Percentiles rank a stretch among this genome's conserved stretches.
phyloP scores from a whole-genome alignment of 805 yeast species.

The Barnettozyma pratensis region DNA sequence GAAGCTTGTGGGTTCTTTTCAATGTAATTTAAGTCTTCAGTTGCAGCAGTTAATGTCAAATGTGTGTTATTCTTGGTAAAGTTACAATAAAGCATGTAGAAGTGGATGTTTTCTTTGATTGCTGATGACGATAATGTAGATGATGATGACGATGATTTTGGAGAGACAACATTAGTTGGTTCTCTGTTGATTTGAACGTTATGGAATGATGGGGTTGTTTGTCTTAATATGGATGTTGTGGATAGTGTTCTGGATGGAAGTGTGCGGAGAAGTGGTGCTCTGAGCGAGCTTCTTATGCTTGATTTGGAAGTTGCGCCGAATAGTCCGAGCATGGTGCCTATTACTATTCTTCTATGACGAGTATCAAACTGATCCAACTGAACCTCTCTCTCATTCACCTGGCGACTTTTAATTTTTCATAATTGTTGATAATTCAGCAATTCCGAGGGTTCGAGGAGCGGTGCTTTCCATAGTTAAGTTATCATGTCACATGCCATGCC shows the following conservation, averaged over 20 bases:
- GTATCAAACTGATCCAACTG: no score
- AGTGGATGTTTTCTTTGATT: constrained; percentile 35
- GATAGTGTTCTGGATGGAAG: constrained; percentile 5
- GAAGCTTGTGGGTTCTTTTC: constrained; percentile 50
- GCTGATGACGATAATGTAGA: constrained; percentile 9
- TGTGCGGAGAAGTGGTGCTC: background rate
- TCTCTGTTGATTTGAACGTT: background rate
- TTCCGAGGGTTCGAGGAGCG: no score
- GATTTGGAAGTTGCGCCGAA: background rate
- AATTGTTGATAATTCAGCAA: no score
- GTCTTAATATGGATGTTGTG: constrained; percentile 5
- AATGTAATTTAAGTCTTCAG: constrained; percentile 56
- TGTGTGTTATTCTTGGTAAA: constrained; percentile 83
- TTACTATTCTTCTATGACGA: no score
- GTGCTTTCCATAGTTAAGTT: no score
- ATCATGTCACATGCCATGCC: no score
- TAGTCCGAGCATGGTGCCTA: background rate
- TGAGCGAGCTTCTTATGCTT: background rate
- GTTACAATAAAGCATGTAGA: constrained; percentile 68
- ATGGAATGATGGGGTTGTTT: constrained; percentile 9
- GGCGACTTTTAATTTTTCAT: no score
- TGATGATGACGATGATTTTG: constrained; percentile 4
- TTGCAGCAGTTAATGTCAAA: constrained; percentile 66
- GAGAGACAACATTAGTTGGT: constrained; percentile 6
- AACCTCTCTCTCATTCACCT: background rate